These are phyloP conservation scores for Hypoxylon subgilvum DNA, from an alignment of 495 filamentous ascomycete species.

Conservation along the genomic window DNA sequence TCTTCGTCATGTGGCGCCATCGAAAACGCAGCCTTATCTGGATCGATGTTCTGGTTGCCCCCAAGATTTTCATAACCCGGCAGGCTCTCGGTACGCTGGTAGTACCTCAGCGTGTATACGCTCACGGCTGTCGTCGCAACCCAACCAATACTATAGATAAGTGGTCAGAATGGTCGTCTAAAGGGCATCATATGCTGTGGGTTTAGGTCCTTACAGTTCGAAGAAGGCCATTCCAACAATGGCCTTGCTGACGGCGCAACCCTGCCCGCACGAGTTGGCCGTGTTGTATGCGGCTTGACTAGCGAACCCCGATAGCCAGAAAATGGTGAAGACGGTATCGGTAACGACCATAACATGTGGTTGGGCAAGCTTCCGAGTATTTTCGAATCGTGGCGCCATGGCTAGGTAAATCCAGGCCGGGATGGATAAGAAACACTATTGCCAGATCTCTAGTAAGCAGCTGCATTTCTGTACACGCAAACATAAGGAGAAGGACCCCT, in stretches of 20 bases:
- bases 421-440: conserved; percentile 82
- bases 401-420: conserved; percentile 83
- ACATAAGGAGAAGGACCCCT: conserved; percentile 1
- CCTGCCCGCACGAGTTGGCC: conserved; percentile 54
- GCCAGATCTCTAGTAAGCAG: conserved; percentile 9
- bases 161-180: conserved; percentile 8
- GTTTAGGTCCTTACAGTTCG: conserved; percentile 67
- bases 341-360: conserved; percentile 80
- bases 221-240: conserved; percentile 80
- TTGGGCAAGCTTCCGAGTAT: conserved; percentile 77
- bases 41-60: conserved; percentile 60
- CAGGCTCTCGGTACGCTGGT: conserved; percentile 74
- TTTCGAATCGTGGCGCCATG: conserved; percentile 83
- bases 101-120: conserved; percentile 78
- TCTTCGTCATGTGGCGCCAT: conserved; percentile 62
- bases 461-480: neutral
- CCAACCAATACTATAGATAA: conserved; percentile 71
- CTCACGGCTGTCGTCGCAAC: conserved; percentile 73
- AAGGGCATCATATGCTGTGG: neutral
- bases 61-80: conserved; percentile 68
- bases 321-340: conserved; percentile 72
- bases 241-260: conserved; percentile 75
- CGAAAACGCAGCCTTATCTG: conserved; percentile 64
- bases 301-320: conserved; percentile 87
- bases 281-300: conserved; percentile 72